Percentiles rank a stretch among this genome's conserved stretches.
phyloP scores from a whole-genome alignment of 2,329 filamentous ascomycete species.

The Myriangium duriaei region DNA sequence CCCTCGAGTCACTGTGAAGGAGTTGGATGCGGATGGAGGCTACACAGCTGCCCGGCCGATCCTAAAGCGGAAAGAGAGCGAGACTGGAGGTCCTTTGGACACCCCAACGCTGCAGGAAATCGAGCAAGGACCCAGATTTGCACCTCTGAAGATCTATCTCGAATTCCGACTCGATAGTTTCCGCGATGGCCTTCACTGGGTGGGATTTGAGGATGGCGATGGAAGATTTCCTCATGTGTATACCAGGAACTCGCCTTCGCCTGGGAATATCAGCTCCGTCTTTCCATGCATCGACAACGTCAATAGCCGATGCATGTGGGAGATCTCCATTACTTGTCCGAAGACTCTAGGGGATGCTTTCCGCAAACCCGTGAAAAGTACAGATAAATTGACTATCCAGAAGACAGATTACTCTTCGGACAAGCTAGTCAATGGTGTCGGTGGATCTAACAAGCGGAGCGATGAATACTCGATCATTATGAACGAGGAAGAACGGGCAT shows the following conservation, averaged over 20 bases:
- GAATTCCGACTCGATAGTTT: slow-evolving; percentile 67
- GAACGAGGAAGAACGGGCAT: slow-evolving; percentile 66
- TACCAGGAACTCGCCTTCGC: slow-evolving; percentile 66
- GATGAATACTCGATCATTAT: slow-evolving; percentile 33
- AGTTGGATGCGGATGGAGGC: slow-evolving; percentile 41
- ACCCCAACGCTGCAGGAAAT: slow-evolving; percentile 18
- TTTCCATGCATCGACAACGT: slow-evolving; percentile 91
- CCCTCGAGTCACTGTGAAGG: slow-evolving; percentile 47
- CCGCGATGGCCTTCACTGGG: slow-evolving; percentile 82
- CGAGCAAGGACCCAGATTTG: slow-evolving; percentile 33
- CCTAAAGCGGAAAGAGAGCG: slow-evolving; percentile 20
- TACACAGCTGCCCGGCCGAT: slow-evolving; percentile 26
- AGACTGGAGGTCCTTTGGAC: slow-evolving; percentile 21
- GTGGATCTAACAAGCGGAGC: slow-evolving; percentile 18
- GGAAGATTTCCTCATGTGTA: slow-evolving; percentile 82
- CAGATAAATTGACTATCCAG: slow-evolving; percentile 10
- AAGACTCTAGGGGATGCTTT: slow-evolving; percentile 71
- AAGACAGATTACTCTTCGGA: slow-evolving; percentile 6
- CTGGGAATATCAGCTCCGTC: slow-evolving; percentile 69
- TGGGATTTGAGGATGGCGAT: slow-evolving; percentile 70
- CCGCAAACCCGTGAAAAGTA: slow-evolving; percentile 20
- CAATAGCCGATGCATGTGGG: slow-evolving; percentile 71
- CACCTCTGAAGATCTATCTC: slow-evolving; percentile 52
- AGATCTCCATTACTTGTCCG: slow-evolving; percentile 74
- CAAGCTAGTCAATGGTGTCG: slow-evolving; percentile 14